Percentiles rank a stretch among this genome's conserved stretches.
phyloP scores from a whole-genome alignment of 768 basidiomycete genomes.

The Pholiota molesta region DNA sequence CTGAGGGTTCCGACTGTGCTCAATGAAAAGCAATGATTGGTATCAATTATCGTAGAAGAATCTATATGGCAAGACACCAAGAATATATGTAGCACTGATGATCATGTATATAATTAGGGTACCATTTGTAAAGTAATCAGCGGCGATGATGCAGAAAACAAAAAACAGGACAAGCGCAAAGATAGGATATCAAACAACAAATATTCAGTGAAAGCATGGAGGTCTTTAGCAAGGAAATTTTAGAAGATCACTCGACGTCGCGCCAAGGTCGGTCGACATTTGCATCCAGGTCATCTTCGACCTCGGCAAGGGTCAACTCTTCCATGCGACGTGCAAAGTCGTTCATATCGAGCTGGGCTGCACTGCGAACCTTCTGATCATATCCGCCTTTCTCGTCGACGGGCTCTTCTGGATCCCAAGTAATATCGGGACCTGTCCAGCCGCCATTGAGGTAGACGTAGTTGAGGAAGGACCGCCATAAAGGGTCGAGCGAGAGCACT shows the following conservation, averaged over 20 bases:
- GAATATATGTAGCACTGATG: too few relatives aligned
- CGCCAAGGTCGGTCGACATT: constrained; percentile 46
- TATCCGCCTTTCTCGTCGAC: constrained; percentile 43
- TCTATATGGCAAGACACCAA: too few relatives aligned
- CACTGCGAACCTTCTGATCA: constrained; percentile 34
- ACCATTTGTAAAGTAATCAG: not conserved
- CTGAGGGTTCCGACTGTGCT: too few relatives aligned
- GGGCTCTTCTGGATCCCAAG: constrained; percentile 50
- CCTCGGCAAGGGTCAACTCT: constrained; percentile 27
- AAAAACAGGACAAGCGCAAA: not conserved
- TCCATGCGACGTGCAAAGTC: constrained; percentile 42
- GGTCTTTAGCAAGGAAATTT: not conserved
- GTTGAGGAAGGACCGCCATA: constrained; percentile 65
- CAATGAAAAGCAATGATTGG: too few relatives aligned
- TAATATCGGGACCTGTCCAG: constrained; percentile 52
- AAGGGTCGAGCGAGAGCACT: constrained; percentile 61
- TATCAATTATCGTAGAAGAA: too few relatives aligned
- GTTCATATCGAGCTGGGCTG: constrained; percentile 43
- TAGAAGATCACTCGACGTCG: constrained; percentile 42
- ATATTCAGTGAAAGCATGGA: too few relatives aligned
- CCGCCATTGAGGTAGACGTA: constrained; percentile 56
- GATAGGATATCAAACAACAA: not conserved
- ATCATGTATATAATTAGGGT: not conserved
- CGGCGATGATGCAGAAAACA: not conserved
- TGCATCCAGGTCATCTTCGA: constrained; percentile 34